Evolutionary conservation across 306 rosid genomes (phyloP).

Genomic region (Trifolium dubium): DNA sequence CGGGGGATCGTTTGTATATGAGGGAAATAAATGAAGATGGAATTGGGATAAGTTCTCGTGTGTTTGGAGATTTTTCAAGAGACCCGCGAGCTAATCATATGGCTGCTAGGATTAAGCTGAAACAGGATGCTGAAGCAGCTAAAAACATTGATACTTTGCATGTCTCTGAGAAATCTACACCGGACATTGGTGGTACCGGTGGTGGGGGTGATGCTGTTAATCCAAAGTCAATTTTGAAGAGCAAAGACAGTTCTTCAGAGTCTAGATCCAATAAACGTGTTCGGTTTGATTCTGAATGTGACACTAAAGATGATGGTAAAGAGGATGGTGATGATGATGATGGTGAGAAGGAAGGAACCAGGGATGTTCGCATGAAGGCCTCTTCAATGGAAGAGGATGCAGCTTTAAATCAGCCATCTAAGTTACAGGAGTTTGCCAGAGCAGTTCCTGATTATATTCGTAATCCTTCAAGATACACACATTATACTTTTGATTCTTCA

Average conservation of each 20-base stretch:
- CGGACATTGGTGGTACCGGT: slow-evolving; percentile 15
- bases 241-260: slow-evolving; percentile 60
- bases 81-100: slow-evolving; percentile 89
- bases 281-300: slow-evolving; percentile 74
- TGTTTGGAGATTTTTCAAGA: slow-evolving; percentile 51
- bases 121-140: slow-evolving; percentile 73
- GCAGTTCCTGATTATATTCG: slow-evolving; percentile 82
- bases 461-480: slow-evolving; percentile 75
- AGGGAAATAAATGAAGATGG: slow-evolving; percentile 70
- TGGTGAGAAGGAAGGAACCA: slow-evolving; percentile 42
- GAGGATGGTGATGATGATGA: slow-evolving; percentile 34
- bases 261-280: slow-evolving; percentile 69
- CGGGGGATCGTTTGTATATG: slow-evolving; percentile 71
- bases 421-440: slow-evolving; percentile 44
- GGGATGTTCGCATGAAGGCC: slow-evolving; percentile 44
- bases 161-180: slow-evolving; percentile 56
- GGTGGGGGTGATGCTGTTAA: slow-evolving; percentile 42
- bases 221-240: slow-evolving; percentile 87
- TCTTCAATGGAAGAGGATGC: slow-evolving; percentile 44
- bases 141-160: slow-evolving; percentile 54
- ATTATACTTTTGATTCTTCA: slow-evolving; percentile 69
- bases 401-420: slow-evolving; percentile 38
- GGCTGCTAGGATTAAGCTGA: slow-evolving; percentile 76
- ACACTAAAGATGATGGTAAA: slow-evolving; percentile 39
- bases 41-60: slow-evolving; percentile 59